These are phyloP conservation scores for Fusarium hostae DNA, from an alignment of 2,329 filamentous ascomycete species.

Conservation along the genomic window DNA sequence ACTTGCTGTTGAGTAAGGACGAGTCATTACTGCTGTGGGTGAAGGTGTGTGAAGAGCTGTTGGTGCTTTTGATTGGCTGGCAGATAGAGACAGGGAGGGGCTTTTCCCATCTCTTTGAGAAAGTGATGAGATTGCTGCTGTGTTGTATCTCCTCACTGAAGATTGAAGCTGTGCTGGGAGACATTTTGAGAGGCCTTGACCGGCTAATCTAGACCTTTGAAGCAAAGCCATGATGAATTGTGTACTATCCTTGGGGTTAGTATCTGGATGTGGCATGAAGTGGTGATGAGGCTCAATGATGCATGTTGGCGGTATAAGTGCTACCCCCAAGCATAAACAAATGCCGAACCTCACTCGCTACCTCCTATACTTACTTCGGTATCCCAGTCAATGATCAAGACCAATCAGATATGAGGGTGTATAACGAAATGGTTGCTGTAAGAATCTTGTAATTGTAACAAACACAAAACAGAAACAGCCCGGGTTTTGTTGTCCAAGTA, in stretches of 20 bases:
- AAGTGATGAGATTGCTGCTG: conserved; percentile 12
- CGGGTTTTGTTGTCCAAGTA: conserved; percentile 23
- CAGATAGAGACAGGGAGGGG: conserved; percentile 1
- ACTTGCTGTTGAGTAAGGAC: conserved; percentile 41
- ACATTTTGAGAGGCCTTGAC: conserved; percentile 39
- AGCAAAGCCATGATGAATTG: conserved; percentile 40
- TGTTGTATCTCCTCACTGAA: conserved; percentile 37
- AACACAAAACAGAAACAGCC: conserved; percentile 6
- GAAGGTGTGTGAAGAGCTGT: conserved; percentile 21
- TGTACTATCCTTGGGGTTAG: conserved; percentile 29
- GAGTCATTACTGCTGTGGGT: conserved; percentile 23
- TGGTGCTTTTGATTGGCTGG: conserved; percentile 9
- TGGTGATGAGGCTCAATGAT: background rate
- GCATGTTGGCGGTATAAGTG: conserved; percentile 2
- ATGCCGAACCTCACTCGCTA: background rate
- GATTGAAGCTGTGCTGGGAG: conserved; percentile 19
- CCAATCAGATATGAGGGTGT: background rate
- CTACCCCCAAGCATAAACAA: background rate
- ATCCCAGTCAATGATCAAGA: background rate
- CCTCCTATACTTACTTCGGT: background rate
- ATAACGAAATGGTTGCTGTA: background rate
- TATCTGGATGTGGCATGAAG: background rate
- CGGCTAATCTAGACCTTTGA: conserved; percentile 40
- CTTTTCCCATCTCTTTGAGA: conserved; percentile 15
- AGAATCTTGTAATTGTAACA: background rate